Evolutionary conservation across 495 filamentous ascomycete species (phyloP), one percentile per base, ranked within the genome.

Genomic region (Annulohypoxylon maeteangense): DNA sequence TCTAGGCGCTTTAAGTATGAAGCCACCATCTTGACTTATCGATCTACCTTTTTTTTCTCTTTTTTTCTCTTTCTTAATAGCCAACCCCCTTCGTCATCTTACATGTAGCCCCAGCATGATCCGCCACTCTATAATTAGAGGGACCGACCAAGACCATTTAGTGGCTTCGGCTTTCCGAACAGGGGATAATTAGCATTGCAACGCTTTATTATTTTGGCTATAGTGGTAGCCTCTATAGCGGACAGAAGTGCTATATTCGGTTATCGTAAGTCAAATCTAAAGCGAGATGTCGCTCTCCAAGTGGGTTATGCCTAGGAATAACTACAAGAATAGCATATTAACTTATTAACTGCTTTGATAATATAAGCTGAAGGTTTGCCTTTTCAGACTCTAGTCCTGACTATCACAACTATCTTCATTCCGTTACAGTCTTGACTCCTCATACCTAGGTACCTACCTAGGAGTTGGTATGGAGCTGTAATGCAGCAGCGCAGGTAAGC

Each of bases 51-150:
- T 12, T 38, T 62, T 12, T 38, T 29, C 47, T 12, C 12, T 27
- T 23, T 27, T 14, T 8, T 12, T 54, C 16, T 23, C 23, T 12
- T 23, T 50, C 23, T 16, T 50, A 20, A 7, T 50, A n/a, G 38
- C 18, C 14, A 18, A n/a, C 10, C 20, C 40, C 53, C 53, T 29
- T 57, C 45, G 63, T 54, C 50, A 48, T 54, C 48, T 53, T 29
- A 31, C 48, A 29, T 29, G 10, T 31, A 31, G 53, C 47, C 61
- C 8, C 16, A 45, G 51, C 27, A 48, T 57, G 53, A 57, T 65
- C 62, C 62, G 18, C 22, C 45, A 16, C 44, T 65, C 68, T 70
- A 70, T 65, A 61, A 70, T 70, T 70, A 70, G 68, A 62, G 62
- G 47, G 16, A 55, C n/a, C 45, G 16, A 38, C 47, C 16, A 60